phyloP scores from a whole-genome alignment of 148 eudicot species.

The Chenopodium suecicum region DNA sequence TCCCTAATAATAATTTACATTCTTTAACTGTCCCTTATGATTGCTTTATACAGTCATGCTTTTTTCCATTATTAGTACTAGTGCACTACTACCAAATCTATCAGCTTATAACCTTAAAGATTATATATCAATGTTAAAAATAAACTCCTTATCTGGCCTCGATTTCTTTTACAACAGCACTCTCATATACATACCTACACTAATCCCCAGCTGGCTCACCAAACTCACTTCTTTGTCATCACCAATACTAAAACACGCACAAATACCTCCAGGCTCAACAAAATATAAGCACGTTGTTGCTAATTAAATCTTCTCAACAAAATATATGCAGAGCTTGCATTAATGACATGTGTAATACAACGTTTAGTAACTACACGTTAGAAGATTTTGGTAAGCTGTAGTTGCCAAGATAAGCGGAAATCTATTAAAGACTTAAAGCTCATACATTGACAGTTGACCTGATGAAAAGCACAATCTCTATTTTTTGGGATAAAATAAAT shows the following conservation, averaged over 20 bases:
- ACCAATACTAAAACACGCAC: not conserved
- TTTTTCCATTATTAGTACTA: not conserved
- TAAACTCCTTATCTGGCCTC: not conserved
- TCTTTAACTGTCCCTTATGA: not conserved
- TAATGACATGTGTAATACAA: not conserved
- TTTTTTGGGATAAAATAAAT: not conserved
- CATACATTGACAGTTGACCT: not conserved
- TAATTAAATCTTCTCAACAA: not conserved
- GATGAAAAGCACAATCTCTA: not conserved
- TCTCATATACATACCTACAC: not conserved
- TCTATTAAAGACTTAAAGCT: not conserved
- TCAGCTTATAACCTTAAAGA: not conserved
- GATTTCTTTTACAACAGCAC: not conserved
- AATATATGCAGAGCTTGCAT: not conserved
- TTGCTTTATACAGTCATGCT: not conserved
- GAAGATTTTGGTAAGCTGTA: not conserved
- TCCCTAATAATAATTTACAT: not conserved
- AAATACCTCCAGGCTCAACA: not conserved
- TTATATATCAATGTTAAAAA: not conserved
- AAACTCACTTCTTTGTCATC: not conserved
- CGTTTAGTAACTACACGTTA: not conserved
- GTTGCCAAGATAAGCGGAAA: not conserved
- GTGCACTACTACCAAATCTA: not conserved
- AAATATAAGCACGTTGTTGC: not conserved
- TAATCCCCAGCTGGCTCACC: not conserved